Evolutionary conservation across 306 rosid genomes (phyloP), one percentile per base, ranked within the genome.

Genomic region (Cucurbita argyrosperma): DNA sequence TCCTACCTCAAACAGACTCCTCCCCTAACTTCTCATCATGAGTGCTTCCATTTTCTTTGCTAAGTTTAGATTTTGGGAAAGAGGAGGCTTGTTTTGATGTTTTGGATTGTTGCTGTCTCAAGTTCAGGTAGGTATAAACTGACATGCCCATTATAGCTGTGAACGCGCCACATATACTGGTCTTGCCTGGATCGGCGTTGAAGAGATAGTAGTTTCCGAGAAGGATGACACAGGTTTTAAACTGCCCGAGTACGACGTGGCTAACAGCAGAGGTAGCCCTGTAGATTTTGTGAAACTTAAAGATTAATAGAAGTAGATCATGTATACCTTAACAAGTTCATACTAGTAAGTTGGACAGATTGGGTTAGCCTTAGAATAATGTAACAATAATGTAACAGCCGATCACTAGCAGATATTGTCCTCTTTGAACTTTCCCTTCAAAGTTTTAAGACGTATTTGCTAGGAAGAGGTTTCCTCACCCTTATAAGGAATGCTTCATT

Each of bases 191-290:
- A 79, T 90, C 89, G 38, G 98, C 85, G 79, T 89, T 88, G 3
- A 94, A 90, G 40, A 94, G 83, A 80, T 84, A 90, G 78, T 76
- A 90, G 85, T 89, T 90, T 76, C 98, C 98, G 0, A 94, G 92
- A 78, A 90, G 97, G 52, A 94, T 86, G 71, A 91, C 85, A n/a
- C 98, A 90, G 19, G 97, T 94, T 86, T 94, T 94, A 40, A 94
- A 94, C 83, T 94, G 97, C 57, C 98, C 97, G 7, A 94, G 98
- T 56, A 94, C 98, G 8, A 94, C 98, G 11, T 94, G 97, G 21
- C 96, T 86, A 12, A 89, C 80, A 1, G 97, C 97, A 30, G 98
- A 94, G 40, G 97, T 94, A 49, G 98, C 97, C 58, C 98, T 94
- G 96, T 45, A 71, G 82, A 75, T 78, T 54, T 55, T 68, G 66